Evolutionary conservation across 2,329 filamentous ascomycete genomes (phyloP), one percentile per base, ranked within the genome.

Genomic region (Celoporthe dispersa): DNA sequence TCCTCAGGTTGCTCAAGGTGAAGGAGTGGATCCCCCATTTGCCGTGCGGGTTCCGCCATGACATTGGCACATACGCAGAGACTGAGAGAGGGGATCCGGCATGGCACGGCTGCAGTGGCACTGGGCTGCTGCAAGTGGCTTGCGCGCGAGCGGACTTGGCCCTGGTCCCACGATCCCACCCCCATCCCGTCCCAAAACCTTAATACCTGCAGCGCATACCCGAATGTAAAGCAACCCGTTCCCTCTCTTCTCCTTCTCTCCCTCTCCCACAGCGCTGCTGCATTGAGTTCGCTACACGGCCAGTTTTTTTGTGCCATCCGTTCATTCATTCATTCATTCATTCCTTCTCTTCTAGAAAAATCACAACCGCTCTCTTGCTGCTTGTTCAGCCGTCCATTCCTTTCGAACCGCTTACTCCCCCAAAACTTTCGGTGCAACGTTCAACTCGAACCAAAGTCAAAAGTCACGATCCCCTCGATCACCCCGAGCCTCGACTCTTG

Each of bases 371-470:
- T 33, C 61, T 65, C 64, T 64, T 41, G 71, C 71, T 69, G 71
- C 71, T 69, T 72, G 71, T 67, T 65, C 67, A 67, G 69, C 64
- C 41, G 66, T 69, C 62, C 71, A 44, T 69, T 71, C 67, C 19
- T 64, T 64, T 64, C 41, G 62, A 51, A 41, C 67, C 31, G 39
- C 64, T 51, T 60, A 33, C 53, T 66, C 19, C 7, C 44, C 7
- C 44, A 14, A 44, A n/a, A 48, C 19, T n/a, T 48, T 62, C 37
- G 28, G 37, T 83, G 79, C 60, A 63, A 63, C 60, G 35, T 63
- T 63, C 35, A 19, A 35, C 60, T 41, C 35, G 35, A 63, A 63
- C 60, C 65, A 80, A 83, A 67, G 80, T 81, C 74, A 83, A 84
- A 31, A 28, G 80, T 82, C 82, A 60, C 64, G 39, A 61, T 73